Base-by-base conservation (phyloP, 768 basidiomycete genomes). In the Cyclocybe aegerita region DNA sequence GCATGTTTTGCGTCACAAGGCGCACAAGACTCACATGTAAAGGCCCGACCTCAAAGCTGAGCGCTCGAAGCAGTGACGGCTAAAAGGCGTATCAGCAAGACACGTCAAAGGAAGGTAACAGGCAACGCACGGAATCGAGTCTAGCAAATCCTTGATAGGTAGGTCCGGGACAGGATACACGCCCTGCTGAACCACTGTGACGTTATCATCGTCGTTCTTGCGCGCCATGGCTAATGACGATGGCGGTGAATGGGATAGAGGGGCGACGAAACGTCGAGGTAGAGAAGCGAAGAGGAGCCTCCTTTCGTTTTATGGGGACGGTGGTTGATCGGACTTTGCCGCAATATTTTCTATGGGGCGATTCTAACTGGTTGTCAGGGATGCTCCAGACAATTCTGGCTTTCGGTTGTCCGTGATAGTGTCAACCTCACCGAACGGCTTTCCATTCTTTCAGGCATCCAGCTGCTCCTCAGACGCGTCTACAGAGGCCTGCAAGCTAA, bases 11-110 rank as follows among this genome's bases (percentile, higher is more conserved):
- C 34, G 45, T 9, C 40, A 40, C 33, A 44, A 45, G 14, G 39
- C 11, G 29, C 16, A 17, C 9, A 37, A 5, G 23, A 67, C 85
- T 52, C 67, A 90, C 90, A 96, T 73, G 67, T 97, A 93, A 45
- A 78, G 51, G 1, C 82, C 85, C 4, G 93, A 93, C 64, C 76
- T 79, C 60, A 94, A 54, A 4, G 92, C 89, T 0, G 92, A 95
- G 53, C 96, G 89, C 74, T 95, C 77, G 72, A 86, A 92, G 75
- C 96, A 98, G 70, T 93, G 93, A 7, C 86, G 57, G 10, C 90
- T 91, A 54, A 43, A 17, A 9, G 16, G 11, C 11, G 4, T 29
- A 32, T 53, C 50, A 49, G 47, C 46, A 46, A 34, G 46, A 23
- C 23, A 59, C 16, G 50, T 41, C 34, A 7, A 9, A 36, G 31